Conservation (phyloP, 2,329 filamentous ascomycete species). For the Pseudogymnoascus sp. region DNA sequence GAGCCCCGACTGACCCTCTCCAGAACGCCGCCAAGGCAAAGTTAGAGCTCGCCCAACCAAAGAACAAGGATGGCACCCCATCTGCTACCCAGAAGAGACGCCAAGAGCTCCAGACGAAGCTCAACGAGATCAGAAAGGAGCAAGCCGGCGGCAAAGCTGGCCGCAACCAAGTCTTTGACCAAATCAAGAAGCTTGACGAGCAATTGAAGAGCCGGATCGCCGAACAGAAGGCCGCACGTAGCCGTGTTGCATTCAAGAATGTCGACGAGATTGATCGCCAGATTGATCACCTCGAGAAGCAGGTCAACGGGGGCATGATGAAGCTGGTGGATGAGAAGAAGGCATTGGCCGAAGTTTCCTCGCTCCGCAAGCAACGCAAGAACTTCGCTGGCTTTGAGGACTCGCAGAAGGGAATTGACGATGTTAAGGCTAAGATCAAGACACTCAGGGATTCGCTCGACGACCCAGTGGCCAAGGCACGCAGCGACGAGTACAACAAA, state of each 20-base stretch:
- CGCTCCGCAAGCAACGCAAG: conserved; percentile 82
- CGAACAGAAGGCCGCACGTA: conserved; percentile 79
- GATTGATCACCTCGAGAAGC: conserved; percentile 71
- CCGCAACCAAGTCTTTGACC: conserved; percentile 70
- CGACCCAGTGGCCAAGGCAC: conserved; percentile 81
- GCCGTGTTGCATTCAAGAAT: conserved; percentile 77
- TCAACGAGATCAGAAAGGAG: conserved; percentile 76
- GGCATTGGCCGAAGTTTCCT: conserved; percentile 73
- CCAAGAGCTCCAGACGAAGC: conserved; percentile 74
- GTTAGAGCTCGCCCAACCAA: conserved; percentile 73
- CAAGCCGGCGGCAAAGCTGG: conserved; percentile 82
- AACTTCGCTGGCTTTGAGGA: conserved; percentile 79
- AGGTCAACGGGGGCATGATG: conserved; percentile 84
- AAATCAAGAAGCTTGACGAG: conserved; percentile 87
- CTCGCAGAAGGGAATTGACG: conserved; percentile 80
- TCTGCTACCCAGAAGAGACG: conserved; percentile 75
- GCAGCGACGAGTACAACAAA: conserved; percentile 77
- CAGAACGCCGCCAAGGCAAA: conserved; percentile 84
- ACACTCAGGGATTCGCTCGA: conserved; percentile 83
- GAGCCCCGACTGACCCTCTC: conserved; percentile 18
- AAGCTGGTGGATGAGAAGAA: conserved; percentile 98
- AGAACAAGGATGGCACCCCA: conserved; percentile 56
- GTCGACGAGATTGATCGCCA: conserved; percentile 80
- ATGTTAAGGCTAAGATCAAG: conserved; percentile 78
- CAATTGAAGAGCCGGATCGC: conserved; percentile 75